phyloP scores from a whole-genome alignment of 2,329 filamentous ascomycete species.

The Endocalyx cinctus region DNA sequence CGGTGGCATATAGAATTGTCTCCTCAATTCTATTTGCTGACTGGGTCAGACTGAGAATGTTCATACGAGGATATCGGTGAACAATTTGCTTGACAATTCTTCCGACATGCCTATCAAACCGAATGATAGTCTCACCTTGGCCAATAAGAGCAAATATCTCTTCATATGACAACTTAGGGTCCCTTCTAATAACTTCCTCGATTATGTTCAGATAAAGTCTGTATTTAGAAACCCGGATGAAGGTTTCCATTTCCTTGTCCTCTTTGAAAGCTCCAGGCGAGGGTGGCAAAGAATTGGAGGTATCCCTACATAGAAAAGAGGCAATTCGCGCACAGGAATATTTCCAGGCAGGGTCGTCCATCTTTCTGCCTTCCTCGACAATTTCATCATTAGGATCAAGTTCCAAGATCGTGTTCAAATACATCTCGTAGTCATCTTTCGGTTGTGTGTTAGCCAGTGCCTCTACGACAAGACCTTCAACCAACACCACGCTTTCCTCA shows the following conservation, averaged over 20 bases:
- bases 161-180: no score
- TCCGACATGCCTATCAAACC: conserved; percentile 29
- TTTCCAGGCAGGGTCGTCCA: conserved; percentile 18
- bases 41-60: conserved; percentile 32
- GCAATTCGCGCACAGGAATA: conserved; percentile 34
- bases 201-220: no score
- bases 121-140: no score
- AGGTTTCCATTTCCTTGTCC: no score
- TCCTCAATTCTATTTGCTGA: conserved; percentile 24
- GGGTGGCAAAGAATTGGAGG: no score
- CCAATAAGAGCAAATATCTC: no score
- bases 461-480: conserved; percentile 23
- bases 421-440: conserved; percentile 25
- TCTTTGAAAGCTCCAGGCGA: no score
- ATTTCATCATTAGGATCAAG: conserved; percentile 38
- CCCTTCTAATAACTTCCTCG: no score
- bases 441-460: conserved; percentile 22
- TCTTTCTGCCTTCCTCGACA: no score
- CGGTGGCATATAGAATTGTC: conserved; percentile 27
- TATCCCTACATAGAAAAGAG: conserved; percentile 22
- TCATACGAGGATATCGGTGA: conserved; percentile 35
- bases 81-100: conserved; percentile 32
- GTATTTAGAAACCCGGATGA: no score
- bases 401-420: conserved; percentile 29
- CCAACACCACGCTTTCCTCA: conserved; percentile 19